phyloP scores from a whole-genome alignment of 2,329 filamentous ascomycete genomes.

The Alternaria burnsii region DNA sequence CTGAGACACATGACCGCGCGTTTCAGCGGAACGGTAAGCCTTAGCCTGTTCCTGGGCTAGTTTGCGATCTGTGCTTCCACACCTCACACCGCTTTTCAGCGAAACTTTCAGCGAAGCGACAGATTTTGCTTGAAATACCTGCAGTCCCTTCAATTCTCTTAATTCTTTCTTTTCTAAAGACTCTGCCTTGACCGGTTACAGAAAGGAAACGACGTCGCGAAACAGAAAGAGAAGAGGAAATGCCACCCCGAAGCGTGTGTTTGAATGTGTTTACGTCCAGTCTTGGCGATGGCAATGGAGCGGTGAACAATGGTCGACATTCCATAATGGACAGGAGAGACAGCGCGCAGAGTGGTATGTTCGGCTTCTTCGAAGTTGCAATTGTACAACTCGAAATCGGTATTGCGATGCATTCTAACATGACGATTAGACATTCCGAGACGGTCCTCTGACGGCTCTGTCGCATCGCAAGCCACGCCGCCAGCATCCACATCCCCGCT shows the following conservation, averaged over 20 bases:
- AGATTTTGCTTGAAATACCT: conserved; percentile 39
- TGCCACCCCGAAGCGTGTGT: conserved; percentile 49
- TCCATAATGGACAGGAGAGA: conserved; percentile 35
- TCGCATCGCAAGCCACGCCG: conserved; percentile 26
- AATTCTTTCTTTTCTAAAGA: conserved; percentile 16
- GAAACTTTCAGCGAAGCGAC: conserved; percentile 34
- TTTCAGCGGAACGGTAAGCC: conserved; percentile 36
- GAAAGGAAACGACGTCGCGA: conserved; percentile 12
- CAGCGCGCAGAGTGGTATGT: conserved; percentile 42
- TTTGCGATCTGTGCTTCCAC: conserved; percentile 44
- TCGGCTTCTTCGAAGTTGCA: not conserved
- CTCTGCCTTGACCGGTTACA: conserved; percentile 17
- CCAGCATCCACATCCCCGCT: conserved; percentile 24
- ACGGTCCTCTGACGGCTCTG: conserved; percentile 34
- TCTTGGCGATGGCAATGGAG: conserved; percentile 38
- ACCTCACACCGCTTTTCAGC: conserved; percentile 51
- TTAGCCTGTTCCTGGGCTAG: conserved; percentile 41
- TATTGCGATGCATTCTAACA: conserved; percentile 15
- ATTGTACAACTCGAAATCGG: conserved; percentile 1
- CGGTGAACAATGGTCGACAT: conserved; percentile 38
- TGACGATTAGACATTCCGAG: conserved; percentile 24
- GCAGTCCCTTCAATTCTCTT: conserved; percentile 20
- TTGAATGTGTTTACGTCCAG: conserved; percentile 49
- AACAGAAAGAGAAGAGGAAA: conserved; percentile 29
- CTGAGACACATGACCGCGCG: conserved; percentile 47